A percentile compares a stretch with the other conserved stretches of the same genome.
Conservation (phyloP, 352 stramenopile genomes). For the Phytopythium boreale region DNA sequence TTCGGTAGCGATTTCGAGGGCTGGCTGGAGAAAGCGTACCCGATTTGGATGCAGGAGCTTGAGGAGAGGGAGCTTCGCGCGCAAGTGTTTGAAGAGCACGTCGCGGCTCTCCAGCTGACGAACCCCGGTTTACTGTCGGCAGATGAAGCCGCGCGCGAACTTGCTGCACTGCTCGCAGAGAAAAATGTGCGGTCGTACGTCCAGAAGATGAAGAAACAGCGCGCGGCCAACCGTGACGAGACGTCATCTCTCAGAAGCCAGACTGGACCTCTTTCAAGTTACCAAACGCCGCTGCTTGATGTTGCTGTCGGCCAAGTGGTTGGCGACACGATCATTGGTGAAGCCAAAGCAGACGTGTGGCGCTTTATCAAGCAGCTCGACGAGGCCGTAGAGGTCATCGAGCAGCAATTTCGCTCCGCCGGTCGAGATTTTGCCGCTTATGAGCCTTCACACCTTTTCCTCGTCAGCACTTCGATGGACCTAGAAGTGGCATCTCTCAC, state of each 20-base stretch:
- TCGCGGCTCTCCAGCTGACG: constrained; percentile 47
- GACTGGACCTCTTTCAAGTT: background rate
- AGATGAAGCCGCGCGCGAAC: constrained; percentile 30
- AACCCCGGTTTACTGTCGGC: constrained; percentile 39
- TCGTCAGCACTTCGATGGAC: constrained; percentile 28
- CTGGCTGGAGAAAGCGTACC: constrained; percentile 69
- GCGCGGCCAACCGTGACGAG: constrained; percentile 1
- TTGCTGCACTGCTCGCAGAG: constrained; percentile 48
- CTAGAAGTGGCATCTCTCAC: constrained; percentile 25
- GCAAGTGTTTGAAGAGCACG: constrained; percentile 64
- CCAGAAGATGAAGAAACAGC: constrained; percentile 46
- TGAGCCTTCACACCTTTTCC: constrained; percentile 23
- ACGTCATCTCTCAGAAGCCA: background rate
- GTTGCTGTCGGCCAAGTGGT: constrained; percentile 28
- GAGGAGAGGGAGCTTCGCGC: constrained; percentile 58
- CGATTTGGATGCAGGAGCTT: constrained; percentile 70
- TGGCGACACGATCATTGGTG: constrained; percentile 37
- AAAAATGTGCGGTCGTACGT: constrained; percentile 63
- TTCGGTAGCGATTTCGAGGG: constrained; percentile 49
- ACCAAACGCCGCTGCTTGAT: constrained; percentile 22
- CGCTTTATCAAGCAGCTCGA: constrained; percentile 38
- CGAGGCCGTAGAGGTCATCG: constrained; percentile 32
- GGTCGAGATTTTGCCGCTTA: constrained; percentile 19
- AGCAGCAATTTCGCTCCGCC: constrained; percentile 18
- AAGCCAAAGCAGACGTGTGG: constrained; percentile 24